Base-by-base conservation (phyloP, 1,284 basidiomycete species). In the Fomitopsis betulina region DNA sequence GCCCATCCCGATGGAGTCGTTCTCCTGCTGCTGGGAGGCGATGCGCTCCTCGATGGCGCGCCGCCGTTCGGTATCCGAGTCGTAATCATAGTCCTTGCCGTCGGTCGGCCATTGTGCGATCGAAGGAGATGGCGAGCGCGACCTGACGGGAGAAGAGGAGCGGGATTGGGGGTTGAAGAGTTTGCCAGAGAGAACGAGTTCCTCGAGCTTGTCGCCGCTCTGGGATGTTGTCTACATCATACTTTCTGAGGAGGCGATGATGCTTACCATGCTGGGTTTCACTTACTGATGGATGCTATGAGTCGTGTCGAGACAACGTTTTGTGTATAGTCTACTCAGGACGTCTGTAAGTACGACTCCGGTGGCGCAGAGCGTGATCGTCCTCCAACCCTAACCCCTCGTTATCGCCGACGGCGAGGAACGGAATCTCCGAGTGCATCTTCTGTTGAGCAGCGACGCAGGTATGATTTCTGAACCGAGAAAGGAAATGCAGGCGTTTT, bases 121-220 rank as follows among this genome's bases (percentile, higher is more conserved):
- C 15, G 62, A 55, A 8, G 73, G 68, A 1, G 73, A 73, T 2
- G 85, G 82, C 2, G 87, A 87, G 25, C 74, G 74, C 15, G 85
- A 85, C 21, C 75, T 74, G 17, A 83, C 72, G 21, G 81, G 77
- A 0, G 82, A 82, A 23, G 72, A 70, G 2, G 76, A 72, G 38
- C 75, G 72, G 1, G 72, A 70, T 13, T 65, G 60, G 1, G 79
- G 77, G 55, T 80, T 81, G 73, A 93, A 92, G 50, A 93, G 78
- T 63, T 85, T 83, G 45, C 91, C 91, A 8, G 90, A 91, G 53
- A 92, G 84, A 23, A 92, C 84, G 25, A 91, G 79, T 56, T 87
- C 83, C 72, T 93, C 90, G 54, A 92, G 49, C 13, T 51, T 70
- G 56, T 72, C 64, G 50, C 68, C 69, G 54, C 68, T 63, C 69